Conservation (phyloP, 495 filamentous ascomycete species). For the Lasiosphaeria hispida region DNA sequence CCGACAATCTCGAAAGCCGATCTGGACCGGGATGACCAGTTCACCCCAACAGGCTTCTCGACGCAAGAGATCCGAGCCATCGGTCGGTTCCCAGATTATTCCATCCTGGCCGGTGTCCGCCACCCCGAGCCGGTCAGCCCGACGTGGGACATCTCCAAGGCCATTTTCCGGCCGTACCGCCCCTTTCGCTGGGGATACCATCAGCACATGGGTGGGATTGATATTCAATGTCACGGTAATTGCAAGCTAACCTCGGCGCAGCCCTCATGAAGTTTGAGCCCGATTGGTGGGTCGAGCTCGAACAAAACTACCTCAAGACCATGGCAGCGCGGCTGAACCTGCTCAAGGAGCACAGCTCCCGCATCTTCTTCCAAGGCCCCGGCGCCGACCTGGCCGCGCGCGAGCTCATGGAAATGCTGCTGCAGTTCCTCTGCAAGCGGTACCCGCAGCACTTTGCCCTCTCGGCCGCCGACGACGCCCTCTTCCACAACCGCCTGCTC, state of each 20-base stretch:
- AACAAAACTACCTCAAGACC: slow-evolving; percentile 66
- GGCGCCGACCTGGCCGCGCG: slow-evolving; percentile 81
- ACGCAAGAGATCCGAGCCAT: slow-evolving; percentile 68
- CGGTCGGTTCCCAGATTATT: slow-evolving; percentile 83
- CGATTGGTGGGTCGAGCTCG: slow-evolving; percentile 91
- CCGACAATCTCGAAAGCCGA: slow-evolving; percentile 17
- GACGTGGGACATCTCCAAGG: slow-evolving; percentile 62
- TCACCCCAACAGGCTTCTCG: slow-evolving; percentile 49
- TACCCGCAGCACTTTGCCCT: slow-evolving; percentile 81
- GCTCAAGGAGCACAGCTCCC: slow-evolving; percentile 59
- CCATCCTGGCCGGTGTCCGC: slow-evolving; percentile 73
- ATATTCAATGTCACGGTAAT: not conserved
- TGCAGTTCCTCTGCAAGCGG: slow-evolving; percentile 75
- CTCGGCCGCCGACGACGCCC: slow-evolving; percentile 51
- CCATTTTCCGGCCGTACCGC: slow-evolving; percentile 67
- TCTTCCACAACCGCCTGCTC: slow-evolving; percentile 72
- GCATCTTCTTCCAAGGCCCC: slow-evolving; percentile 67
- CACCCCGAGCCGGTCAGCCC: slow-evolving; percentile 62
- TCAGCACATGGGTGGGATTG: slow-evolving; percentile 94
- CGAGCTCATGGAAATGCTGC: slow-evolving; percentile 85
- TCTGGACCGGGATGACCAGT: slow-evolving; percentile 13
- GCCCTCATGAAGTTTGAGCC: slow-evolving; percentile 77
- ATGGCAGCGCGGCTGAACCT: slow-evolving; percentile 73
- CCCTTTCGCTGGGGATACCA: slow-evolving; percentile 88
- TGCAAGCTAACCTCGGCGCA: slow-evolving; percentile 29